Evolutionary conservation across 805 yeast species (phyloP).

Genomic region (Saturnispora dispora): DNA sequence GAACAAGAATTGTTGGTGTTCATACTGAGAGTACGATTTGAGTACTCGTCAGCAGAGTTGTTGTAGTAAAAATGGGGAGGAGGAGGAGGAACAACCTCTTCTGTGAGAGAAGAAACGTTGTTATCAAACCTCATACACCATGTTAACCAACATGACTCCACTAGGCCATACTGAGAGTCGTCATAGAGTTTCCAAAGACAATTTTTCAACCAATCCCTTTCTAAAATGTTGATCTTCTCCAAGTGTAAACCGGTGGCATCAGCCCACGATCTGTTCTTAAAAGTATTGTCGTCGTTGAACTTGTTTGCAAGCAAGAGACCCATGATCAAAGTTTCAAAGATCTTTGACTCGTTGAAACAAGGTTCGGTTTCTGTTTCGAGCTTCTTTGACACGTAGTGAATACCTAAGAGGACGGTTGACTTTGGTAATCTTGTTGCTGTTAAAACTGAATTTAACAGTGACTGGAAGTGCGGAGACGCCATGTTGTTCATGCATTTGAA

Average conservation of each 20-base stretch:
- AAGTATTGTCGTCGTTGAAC: conserved; percentile 93
- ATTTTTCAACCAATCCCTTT: conserved; percentile 40
- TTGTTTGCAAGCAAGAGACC: conserved; percentile 82
- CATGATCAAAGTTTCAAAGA: conserved; percentile 51
- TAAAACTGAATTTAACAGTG: conserved; percentile 57
- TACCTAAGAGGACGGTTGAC: conserved; percentile 68
- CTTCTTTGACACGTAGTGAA: conserved; percentile 65
- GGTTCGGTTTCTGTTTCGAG: conserved; percentile 30
- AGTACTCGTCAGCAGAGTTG: not conserved
- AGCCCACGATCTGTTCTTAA: conserved; percentile 91
- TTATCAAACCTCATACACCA: conserved; percentile 26
- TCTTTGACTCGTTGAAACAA: conserved; percentile 24
- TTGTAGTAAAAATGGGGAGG: not conserved
- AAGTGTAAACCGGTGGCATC: conserved; percentile 84
- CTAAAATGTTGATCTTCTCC: conserved; percentile 51
- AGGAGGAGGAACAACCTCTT: conserved; percentile 4
- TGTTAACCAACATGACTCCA: conserved; percentile 30
- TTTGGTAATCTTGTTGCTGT: conserved; percentile 84
- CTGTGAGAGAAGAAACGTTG: not conserved
- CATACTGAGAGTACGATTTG: not conserved
- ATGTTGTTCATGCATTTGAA: conserved; percentile 39
- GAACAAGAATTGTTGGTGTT: not conserved
- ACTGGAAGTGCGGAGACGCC: conserved; percentile 44
- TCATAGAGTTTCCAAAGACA: conserved; percentile 27
- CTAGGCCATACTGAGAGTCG: conserved; percentile 24